phyloP scores from a whole-genome alignment of 108 stramenopile species.

The Hondaea fermentalgiana region DNA sequence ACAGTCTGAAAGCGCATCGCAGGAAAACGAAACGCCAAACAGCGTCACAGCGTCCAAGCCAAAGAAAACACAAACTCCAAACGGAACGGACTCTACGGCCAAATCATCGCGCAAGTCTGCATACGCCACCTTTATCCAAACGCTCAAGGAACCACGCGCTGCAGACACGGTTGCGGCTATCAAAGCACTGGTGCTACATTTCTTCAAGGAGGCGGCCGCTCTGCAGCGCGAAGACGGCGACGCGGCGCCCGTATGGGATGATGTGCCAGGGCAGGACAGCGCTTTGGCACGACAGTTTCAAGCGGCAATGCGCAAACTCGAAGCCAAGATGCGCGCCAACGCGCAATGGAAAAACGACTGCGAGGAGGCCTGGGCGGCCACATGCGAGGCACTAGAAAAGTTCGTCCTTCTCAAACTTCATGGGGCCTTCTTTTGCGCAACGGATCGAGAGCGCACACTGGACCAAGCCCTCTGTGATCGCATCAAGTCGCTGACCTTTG shows the following conservation, averaged over 20 bases:
- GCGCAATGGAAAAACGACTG: neutral
- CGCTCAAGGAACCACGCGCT: neutral
- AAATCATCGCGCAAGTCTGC: neutral
- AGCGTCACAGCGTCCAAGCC: too few relatives aligned
- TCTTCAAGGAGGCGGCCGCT: neutral
- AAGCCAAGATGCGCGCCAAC: neutral
- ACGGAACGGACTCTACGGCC: too few relatives aligned
- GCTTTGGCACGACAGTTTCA: neutral
- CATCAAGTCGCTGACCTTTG: neutral
- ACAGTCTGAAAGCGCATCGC: too few relatives aligned
- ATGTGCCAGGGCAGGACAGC: neutral
- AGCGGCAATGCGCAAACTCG: neutral
- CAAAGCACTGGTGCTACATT: neutral
- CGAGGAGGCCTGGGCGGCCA: neutral
- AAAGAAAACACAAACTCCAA: too few relatives aligned
- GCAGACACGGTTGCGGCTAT: neutral
- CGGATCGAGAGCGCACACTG: neutral
- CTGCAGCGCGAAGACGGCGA: neutral
- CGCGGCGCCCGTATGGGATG: neutral
- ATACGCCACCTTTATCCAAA: neutral
- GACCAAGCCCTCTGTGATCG: neutral
- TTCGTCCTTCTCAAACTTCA: slow-evolving; percentile 1
- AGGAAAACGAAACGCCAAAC: too few relatives aligned
- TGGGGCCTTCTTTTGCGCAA: neutral
- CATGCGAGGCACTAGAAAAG: slow-evolving; percentile 10